Conservation (phyloP, 805 yeast species). For the Pichia kluyveri region DNA sequence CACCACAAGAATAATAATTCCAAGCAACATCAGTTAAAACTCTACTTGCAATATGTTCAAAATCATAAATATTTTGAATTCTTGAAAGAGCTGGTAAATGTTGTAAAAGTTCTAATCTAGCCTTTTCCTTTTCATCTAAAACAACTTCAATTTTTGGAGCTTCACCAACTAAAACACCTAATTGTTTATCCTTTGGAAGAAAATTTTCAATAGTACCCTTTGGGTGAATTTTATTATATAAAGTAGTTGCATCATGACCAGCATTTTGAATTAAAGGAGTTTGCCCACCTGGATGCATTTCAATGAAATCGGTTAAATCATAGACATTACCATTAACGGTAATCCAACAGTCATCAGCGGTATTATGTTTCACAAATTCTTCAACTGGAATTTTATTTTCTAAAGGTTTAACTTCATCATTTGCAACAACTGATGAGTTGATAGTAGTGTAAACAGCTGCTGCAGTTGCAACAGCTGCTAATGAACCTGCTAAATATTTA, state of each 20-base stretch:
- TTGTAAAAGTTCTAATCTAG: constrained; percentile 33
- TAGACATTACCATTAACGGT: constrained; percentile 75
- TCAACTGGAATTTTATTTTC: constrained; percentile 19
- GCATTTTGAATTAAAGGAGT: constrained; percentile 36
- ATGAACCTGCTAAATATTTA: not conserved
- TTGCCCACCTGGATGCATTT: constrained; percentile 43
- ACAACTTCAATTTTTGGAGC: constrained; percentile 27
- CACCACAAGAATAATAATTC: constrained; percentile 87
- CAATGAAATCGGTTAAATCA: constrained; percentile 52
- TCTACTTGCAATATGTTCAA: constrained; percentile 76
- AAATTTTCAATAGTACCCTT: constrained; percentile 66
- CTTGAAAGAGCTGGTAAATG: constrained; percentile 64
- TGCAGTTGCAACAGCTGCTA: constrained; percentile 5
- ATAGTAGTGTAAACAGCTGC: not conserved
- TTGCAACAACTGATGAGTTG: constrained; percentile 1
- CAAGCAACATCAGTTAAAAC: constrained; percentile 73
- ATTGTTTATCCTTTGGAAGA: constrained; percentile 48
- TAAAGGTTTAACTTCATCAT: constrained; percentile 1
- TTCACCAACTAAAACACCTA: constrained; percentile 40
- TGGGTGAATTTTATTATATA: constrained; percentile 86
- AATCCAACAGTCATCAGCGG: constrained; percentile 71
- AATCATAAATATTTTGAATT: constrained; percentile 73
- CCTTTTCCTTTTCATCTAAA: constrained; percentile 33
- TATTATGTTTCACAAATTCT: constrained; percentile 43
- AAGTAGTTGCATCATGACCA: constrained; percentile 49